Evolutionary conservation across 805 yeast genomes (phyloP).

Genomic region (Zygosaccharomyces bailii): DNA sequence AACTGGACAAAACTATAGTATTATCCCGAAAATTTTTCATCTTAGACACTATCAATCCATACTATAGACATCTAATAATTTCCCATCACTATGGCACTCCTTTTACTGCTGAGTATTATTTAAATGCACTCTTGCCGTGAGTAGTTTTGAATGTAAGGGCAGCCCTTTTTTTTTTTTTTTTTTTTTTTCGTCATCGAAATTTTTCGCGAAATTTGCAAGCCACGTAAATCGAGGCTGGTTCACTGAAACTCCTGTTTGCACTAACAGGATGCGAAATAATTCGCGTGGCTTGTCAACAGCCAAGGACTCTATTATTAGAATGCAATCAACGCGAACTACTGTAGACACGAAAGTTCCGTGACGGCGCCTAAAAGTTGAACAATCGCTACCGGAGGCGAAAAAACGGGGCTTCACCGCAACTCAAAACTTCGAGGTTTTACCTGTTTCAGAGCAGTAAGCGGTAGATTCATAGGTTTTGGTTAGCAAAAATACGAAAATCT

Average conservation of each 20-base stretch:
- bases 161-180: background rate
- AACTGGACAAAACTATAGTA: too few relatives aligned
- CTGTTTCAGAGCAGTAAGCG: conserved; percentile 2
- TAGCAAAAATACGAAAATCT: conserved; percentile 4
- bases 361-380: background rate
- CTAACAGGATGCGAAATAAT: background rate
- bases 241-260: background rate
- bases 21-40: too few relatives aligned
- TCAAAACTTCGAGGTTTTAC: background rate
- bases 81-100: too few relatives aligned
- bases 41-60: too few relatives aligned
- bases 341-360: conserved; percentile 1
- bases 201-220: background rate
- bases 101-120: too few relatives aligned
- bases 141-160: background rate
- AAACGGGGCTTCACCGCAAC: background rate
- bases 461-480: background rate
- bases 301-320: conserved; percentile 1
- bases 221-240: background rate
- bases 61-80: too few relatives aligned
- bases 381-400: background rate
- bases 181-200: too few relatives aligned
- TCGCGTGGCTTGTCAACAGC: conserved; percentile 5
- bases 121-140: too few relatives aligned
- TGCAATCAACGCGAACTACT: conserved; percentile 1